A percentile compares a stretch with the other conserved stretches of the same genome.
Evolutionary conservation across 345 rosid species (phyloP).

Genomic region (Triadica sebifera): DNA sequence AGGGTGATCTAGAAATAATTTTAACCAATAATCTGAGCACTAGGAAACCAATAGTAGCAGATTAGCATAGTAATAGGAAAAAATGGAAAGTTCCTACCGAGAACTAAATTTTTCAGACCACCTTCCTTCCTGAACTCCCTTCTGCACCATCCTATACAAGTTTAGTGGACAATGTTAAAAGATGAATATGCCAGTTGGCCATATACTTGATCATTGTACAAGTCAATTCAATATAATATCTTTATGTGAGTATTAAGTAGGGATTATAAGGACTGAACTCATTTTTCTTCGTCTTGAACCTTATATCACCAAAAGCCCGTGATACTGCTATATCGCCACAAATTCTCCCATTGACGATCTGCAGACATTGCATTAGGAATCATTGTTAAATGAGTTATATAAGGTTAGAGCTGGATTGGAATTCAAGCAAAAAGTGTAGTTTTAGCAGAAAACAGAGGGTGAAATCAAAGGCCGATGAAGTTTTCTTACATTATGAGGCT

Average conservation of each 20-base stretch:
- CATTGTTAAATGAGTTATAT: constrained; percentile 8
- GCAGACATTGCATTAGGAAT: constrained; percentile 15
- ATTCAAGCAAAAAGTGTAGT: neutral
- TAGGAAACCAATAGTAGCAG: neutral
- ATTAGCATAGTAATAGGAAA: neutral
- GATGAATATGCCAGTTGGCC: neutral
- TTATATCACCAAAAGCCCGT: constrained; percentile 91
- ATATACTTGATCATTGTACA: neutral
- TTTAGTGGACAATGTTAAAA: constrained; percentile 16
- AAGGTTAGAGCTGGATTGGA: neutral
- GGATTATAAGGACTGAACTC: constrained; percentile 47
- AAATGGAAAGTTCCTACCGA: constrained; percentile 42
- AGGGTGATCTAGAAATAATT: no score
- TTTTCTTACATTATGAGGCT: neutral
- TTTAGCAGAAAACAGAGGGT: neutral
- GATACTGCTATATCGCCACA: constrained; percentile 94
- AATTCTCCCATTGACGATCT: constrained; percentile 89
- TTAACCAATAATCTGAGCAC: neutral
- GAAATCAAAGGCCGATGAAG: neutral
- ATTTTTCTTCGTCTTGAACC: constrained; percentile 82
- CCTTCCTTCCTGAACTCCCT: constrained; percentile 76
- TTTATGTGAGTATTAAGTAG: constrained; percentile 7
- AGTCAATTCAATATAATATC: neutral
- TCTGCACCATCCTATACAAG: constrained; percentile 73
- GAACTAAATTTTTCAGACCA: constrained; percentile 90